phyloP scores from a whole-genome alignment of 768 basidiomycete genomes.

The Rhodosporidiobolus odoratus region DNA sequence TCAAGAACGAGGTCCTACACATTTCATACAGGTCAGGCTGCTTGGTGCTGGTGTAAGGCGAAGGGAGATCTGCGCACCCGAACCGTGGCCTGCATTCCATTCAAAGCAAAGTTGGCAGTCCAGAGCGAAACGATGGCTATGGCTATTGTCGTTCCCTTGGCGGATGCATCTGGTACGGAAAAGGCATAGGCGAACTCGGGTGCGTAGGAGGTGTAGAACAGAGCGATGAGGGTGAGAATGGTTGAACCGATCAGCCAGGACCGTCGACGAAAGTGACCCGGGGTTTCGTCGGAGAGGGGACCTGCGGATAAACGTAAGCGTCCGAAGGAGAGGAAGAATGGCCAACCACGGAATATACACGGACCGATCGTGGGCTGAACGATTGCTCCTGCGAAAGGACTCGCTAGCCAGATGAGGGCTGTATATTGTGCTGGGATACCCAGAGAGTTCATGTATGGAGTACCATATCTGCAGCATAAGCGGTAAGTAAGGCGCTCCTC shows the following conservation, averaged over 20 bases:
- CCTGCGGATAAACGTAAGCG: conserved; percentile 51
- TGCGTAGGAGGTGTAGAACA: conserved; percentile 76
- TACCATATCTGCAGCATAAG: neutral
- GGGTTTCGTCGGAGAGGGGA: conserved; percentile 93
- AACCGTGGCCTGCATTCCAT: conserved; percentile 60
- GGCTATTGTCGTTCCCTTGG: conserved; percentile 57
- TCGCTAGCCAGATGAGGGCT: conserved; percentile 81
- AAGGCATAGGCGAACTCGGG: conserved; percentile 64
- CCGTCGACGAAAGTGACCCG: conserved; percentile 82
- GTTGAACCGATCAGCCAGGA: conserved; percentile 88
- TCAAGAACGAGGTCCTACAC: conserved; percentile 65
- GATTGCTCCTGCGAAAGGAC: conserved; percentile 90
- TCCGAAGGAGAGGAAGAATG: neutral
- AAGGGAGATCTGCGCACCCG: conserved; percentile 4
- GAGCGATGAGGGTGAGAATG: conserved; percentile 68
- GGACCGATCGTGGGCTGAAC: conserved; percentile 92
- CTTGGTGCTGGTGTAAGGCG: conserved; percentile 49
- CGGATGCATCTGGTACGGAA: conserved; percentile 79
- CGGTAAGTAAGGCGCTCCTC: too few relatives aligned
- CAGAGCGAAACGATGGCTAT: conserved; percentile 91
- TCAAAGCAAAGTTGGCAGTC: conserved; percentile 88
- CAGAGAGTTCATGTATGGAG: conserved; percentile 43
- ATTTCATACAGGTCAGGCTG: neutral
- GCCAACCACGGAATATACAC: conserved; percentile 35
- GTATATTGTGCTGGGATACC: conserved; percentile 83